Evolutionary conservation across 441 rosid genomes (phyloP).

Genomic region (Pelargonium cotyledonis): DNA sequence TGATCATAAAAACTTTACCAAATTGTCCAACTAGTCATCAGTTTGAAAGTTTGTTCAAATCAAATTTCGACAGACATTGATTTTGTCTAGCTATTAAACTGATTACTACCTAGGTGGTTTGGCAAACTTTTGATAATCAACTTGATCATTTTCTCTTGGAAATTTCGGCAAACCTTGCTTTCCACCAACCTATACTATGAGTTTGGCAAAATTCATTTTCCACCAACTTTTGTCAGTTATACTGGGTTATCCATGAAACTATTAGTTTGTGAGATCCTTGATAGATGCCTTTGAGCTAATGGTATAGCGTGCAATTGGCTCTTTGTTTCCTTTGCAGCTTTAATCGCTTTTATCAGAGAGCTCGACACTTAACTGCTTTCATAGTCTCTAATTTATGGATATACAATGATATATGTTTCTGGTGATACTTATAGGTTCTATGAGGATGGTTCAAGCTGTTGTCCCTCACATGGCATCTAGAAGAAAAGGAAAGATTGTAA

Average conservation of each 20-base stretch:
- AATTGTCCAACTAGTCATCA: no score
- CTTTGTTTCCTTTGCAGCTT: no score
- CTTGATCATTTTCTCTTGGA: no score
- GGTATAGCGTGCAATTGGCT: background rate
- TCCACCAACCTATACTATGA: background rate
- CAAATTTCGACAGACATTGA: no score
- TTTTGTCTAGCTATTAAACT: no score
- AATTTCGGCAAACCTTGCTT: no score
- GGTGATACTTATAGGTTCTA: conserved; percentile 29
- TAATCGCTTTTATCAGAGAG: background rate
- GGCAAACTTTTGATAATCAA: no score
- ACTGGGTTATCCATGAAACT: background rate
- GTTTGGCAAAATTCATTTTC: no score
- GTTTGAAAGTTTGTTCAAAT: no score
- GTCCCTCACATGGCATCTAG: conserved; percentile 77
- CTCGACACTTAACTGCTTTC: background rate
- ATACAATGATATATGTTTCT: background rate
- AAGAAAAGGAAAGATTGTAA: conserved; percentile 63
- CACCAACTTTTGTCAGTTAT: background rate
- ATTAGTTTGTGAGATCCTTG: background rate
- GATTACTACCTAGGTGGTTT: no score
- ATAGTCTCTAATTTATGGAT: background rate
- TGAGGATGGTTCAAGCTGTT: conserved; percentile 76
- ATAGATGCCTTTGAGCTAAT: background rate
- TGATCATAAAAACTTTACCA: no score